These are phyloP conservation scores for Sporobolus alterniflorus DNA, from an alignment of 202 grass and related monocot genomes.

Conservation along the genomic window DNA sequence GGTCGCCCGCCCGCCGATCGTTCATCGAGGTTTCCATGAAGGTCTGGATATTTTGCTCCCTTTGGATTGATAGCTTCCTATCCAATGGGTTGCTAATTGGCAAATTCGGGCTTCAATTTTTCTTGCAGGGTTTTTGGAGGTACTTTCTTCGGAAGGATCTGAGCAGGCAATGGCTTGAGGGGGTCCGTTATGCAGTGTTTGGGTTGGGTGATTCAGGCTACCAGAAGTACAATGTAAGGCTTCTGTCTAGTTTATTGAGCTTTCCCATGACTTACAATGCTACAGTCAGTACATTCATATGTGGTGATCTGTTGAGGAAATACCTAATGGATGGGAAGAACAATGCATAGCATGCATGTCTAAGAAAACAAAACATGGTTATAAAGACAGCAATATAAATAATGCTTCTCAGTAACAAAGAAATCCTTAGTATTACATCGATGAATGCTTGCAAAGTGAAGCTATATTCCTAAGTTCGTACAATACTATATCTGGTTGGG, in stretches of 20 bases:
- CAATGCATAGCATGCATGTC: not conserved
- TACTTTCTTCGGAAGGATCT: slow-evolving; percentile 72
- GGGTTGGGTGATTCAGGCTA: slow-evolving; percentile 94
- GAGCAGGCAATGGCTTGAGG: slow-evolving; percentile 58
- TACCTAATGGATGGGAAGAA: not conserved
- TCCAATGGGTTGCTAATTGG: not conserved
- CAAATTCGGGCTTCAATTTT: not conserved
- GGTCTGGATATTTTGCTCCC: slow-evolving; percentile 37
- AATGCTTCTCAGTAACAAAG: too few relatives aligned
- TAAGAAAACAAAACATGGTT: not conserved
- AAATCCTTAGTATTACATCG: not conserved
- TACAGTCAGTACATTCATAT: not conserved
- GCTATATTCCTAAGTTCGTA: not conserved
- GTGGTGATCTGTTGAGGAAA: not conserved
- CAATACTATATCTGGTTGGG: not conserved
- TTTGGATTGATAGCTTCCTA: slow-evolving; percentile 12
- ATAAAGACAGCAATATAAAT: too few relatives aligned
- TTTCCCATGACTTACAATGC: not conserved
- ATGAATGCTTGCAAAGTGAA: not conserved
- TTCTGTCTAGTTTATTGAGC: not conserved
- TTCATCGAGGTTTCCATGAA: slow-evolving; percentile 98
- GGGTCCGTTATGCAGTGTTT: slow-evolving; percentile 75
- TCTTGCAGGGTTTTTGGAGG: slow-evolving; percentile 74
- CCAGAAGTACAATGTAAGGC: slow-evolving; percentile 86
- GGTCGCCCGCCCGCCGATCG: too few relatives aligned